Evolutionary conservation across 495 filamentous ascomycete species (phyloP), one percentile per base, ranked within the genome.

Genomic region (Podospora appendiculata): DNA sequence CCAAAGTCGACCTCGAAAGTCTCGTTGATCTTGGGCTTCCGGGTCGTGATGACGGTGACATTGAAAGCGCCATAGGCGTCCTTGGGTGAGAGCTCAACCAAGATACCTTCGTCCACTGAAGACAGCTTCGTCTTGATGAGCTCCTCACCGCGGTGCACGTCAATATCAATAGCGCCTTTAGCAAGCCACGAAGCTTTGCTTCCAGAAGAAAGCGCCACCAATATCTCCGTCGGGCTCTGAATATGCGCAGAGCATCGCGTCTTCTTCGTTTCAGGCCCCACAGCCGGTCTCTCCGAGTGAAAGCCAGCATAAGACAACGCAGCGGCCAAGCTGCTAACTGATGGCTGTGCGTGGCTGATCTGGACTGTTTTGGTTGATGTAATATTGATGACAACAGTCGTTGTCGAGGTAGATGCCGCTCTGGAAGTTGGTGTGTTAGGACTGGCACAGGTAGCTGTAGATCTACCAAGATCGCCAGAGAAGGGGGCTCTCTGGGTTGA

Each of bases 1-100:
- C 72, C 73, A 47, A 77, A 72, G 50, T 75, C 61, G 7, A 76
- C 55, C 19, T 64, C 61, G 46, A 71, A 73, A 0, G 71, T 72
- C 59, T 76, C 70, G 50, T 75, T 72, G 46, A 75, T 64, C 55
- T 64, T 72, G 16, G 74, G 73, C 38, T 60, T 68, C 46, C 65
- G 64, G 16, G 60, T 71, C 3, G 71, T 75, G 42, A 68, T 64
- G 38, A 78, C 70, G 1, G 69, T 65, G 16, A 78, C 64, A 43
- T 68, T 70, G 17, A 78, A 43, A 25, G 66, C 55, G 33, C 70
- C 73, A 25, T 75, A 52, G 13, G 71, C 72, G 19, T 75, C 69
- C 32, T 64, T 67, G 9, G 57, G 47, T 16, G 53, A 51, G 35
- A 78, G 59, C 46, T 70, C 67, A n/a, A 75, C 65, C 19, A 74